phyloP scores from a whole-genome alignment of 2,329 filamentous ascomycete genomes.

The Penicillium palitans region DNA sequence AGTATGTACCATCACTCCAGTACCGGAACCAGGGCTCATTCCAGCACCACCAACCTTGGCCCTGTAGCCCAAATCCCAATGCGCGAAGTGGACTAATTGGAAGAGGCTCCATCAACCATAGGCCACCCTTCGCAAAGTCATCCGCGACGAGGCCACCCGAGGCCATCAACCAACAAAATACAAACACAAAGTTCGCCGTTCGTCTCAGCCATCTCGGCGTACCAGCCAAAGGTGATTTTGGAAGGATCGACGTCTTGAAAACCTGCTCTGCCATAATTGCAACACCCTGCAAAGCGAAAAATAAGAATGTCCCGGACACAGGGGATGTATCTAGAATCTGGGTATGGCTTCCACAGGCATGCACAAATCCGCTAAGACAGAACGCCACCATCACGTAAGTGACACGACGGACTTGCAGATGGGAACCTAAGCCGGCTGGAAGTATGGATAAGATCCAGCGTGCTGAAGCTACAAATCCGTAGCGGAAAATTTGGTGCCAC shows the following conservation, averaged over 20 bases:
- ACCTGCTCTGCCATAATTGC: slow-evolving; percentile 64
- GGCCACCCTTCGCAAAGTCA: slow-evolving; percentile 70
- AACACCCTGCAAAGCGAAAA: slow-evolving; percentile 70
- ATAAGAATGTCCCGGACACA: slow-evolving; percentile 55
- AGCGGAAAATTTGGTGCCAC: slow-evolving; percentile 91
- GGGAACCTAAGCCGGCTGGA: slow-evolving; percentile 22
- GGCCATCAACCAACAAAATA: slow-evolving; percentile 65
- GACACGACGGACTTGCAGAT: slow-evolving; percentile 21
- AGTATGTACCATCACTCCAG: slow-evolving; percentile 65
- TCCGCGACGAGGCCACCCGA: slow-evolving; percentile 69
- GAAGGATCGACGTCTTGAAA: slow-evolving; percentile 39
- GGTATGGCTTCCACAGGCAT: slow-evolving; percentile 69
- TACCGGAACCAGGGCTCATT: slow-evolving; percentile 56
- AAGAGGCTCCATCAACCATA: slow-evolving; percentile 83
- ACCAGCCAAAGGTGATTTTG: slow-evolving; percentile 30
- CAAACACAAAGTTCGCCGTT: slow-evolving; percentile 61
- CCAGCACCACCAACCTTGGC: slow-evolving; percentile 70
- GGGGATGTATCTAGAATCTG: slow-evolving; percentile 62
- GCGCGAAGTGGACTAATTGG: slow-evolving; percentile 70
- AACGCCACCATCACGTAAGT: slow-evolving; percentile 35
- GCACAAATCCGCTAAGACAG: slow-evolving; percentile 52
- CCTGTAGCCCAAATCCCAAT: slow-evolving; percentile 61
- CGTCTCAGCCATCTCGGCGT: slow-evolving; percentile 53
- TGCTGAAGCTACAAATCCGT: slow-evolving; percentile 48
- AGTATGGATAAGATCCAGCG: slow-evolving; percentile 40